Conservation (phyloP, 371 early-diverging fungal species). For the Rhizopus delemar region DNA sequence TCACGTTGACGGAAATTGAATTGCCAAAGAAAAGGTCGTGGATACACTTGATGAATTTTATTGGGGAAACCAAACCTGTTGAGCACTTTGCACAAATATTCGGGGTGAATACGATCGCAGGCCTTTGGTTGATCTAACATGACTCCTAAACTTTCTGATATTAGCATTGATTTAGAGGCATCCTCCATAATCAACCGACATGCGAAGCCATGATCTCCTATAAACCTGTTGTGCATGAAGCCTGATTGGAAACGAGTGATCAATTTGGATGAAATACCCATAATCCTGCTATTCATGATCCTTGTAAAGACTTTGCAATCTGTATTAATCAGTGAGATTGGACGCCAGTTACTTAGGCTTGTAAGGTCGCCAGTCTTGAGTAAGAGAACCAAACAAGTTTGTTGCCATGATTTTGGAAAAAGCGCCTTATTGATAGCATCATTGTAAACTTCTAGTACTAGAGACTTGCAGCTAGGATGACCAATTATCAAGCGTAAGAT, state of each 20-base stretch:
- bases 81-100: slow-evolving; percentile 3
- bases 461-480: background rate
- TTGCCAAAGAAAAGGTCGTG: too few species aligned
- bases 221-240: slow-evolving; percentile 9
- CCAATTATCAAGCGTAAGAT: slow-evolving; percentile 7
- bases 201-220: background rate
- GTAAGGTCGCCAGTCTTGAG: slow-evolving; percentile 22
- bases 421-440: background rate
- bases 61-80: too few species aligned
- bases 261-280: background rate
- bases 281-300: background rate
- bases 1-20: too few species aligned
- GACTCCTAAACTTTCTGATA: slow-evolving; percentile 2
- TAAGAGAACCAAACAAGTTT: slow-evolving; percentile 7
- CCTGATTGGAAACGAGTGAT: background rate
- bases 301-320: slow-evolving; percentile 15
- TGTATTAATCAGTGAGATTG: slow-evolving; percentile 3
- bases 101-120: slow-evolving; percentile 17
- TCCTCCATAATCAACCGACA: slow-evolving; percentile 7
- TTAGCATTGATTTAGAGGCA: background rate
- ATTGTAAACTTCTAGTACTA: background rate
- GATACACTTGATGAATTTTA: too few species aligned
- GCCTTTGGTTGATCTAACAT: slow-evolving; percentile 21
- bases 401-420: background rate
- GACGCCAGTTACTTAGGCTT: slow-evolving; percentile 16